phyloP scores from a whole-genome alignment of 495 filamentous ascomycete genomes.

The Talaromyces wortmannii region DNA sequence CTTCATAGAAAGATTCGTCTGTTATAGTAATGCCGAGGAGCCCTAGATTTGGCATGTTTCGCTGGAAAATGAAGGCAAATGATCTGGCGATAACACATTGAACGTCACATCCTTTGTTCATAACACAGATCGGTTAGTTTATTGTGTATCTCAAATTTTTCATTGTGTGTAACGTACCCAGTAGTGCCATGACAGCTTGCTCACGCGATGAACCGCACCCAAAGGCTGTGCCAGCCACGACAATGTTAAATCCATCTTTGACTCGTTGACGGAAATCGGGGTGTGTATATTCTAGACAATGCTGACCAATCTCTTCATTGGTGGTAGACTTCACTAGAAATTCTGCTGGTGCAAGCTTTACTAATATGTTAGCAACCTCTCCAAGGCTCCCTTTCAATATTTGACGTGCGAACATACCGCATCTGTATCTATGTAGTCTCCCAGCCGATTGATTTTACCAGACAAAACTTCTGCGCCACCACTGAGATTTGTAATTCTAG shows the following conservation, averaged over 20 bases:
- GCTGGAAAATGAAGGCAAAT: slow-evolving; percentile 33
- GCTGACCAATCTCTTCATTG: slow-evolving; percentile 19
- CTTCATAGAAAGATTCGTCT: slow-evolving; percentile 24
- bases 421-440: slow-evolving; percentile 38
- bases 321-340: slow-evolving; percentile 17
- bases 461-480: slow-evolving; percentile 9
- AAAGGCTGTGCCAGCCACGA: slow-evolving; percentile 35
- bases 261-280: slow-evolving; percentile 29
- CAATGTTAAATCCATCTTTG: slow-evolving; percentile 23
- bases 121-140: neutral
- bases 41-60: slow-evolving; percentile 33
- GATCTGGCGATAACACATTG: slow-evolving; percentile 32
- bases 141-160: no score
- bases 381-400: neutral
- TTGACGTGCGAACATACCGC: slow-evolving; percentile 8
- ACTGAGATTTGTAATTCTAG: slow-evolving; percentile 5
- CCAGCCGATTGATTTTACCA: slow-evolving; percentile 26
- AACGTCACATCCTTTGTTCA: slow-evolving; percentile 13
- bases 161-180: slow-evolving; percentile 8
- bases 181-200: slow-evolving; percentile 29
- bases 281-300: slow-evolving; percentile 28
- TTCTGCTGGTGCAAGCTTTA: slow-evolving; percentile 23
- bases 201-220: slow-evolving; percentile 36
- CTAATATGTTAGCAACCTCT: neutral
- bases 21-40: slow-evolving; percentile 27